Evolutionary conservation across 495 filamentous ascomycete species (phyloP).

Genomic region (Penicillium psychrofluorescens): DNA sequence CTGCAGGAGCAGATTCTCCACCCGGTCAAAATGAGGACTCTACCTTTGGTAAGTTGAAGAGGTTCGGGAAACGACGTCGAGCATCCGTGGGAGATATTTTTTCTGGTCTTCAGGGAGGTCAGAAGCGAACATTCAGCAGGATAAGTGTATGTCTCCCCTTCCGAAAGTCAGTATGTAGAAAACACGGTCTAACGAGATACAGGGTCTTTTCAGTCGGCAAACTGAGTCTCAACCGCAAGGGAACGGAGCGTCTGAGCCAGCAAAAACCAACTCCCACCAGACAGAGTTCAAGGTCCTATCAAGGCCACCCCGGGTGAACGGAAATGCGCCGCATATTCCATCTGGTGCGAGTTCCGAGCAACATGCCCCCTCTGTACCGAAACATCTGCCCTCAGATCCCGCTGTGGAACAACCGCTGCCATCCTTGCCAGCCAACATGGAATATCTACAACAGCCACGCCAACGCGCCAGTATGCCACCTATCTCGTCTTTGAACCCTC

Average conservation of each 20-base stretch:
- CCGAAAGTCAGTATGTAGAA: background rate
- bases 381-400: slow-evolving; percentile 4
- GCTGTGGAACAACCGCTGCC: background rate
- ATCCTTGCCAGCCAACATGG: background rate
- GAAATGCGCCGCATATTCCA: background rate
- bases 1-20: slow-evolving; percentile 3
- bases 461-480: slow-evolving; percentile 10
- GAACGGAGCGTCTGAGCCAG: background rate
- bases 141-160: slow-evolving; percentile 12
- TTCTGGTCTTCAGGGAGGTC: slow-evolving; percentile 7
- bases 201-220: slow-evolving; percentile 15
- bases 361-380: background rate
- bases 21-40: slow-evolving; percentile 9
- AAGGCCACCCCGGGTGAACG: background rate
- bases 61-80: slow-evolving; percentile 22
- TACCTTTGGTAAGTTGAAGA: slow-evolving; percentile 25
- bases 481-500: slow-evolving; percentile 2
- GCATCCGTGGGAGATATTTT: slow-evolving; percentile 21
- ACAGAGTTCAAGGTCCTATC: slow-evolving; percentile 1
- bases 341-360: background rate
- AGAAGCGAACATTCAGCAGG: slow-evolving; percentile 9
- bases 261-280: background rate
- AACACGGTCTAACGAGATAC: background rate
- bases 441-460: background rate
- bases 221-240: slow-evolving; percentile 4